A percentile compares a stretch with the other conserved stretches of the same genome.
Conservation (phyloP, 1,139 yeast genomes). For the Saccharomycopsis hybrid region DNA sequence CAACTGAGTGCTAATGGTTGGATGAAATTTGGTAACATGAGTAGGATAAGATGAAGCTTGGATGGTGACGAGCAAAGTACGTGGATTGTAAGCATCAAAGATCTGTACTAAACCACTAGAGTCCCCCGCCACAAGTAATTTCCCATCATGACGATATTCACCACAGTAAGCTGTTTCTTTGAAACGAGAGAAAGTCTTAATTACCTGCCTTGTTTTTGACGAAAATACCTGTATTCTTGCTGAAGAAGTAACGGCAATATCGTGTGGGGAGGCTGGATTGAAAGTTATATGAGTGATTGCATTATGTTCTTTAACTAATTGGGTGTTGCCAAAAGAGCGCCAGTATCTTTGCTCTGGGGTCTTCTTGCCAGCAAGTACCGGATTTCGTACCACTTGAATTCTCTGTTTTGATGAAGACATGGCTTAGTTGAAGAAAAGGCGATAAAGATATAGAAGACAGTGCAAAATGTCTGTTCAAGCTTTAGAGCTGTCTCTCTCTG, state of each 20-base stretch:
- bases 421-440: not conserved
- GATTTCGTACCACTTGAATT: slow-evolving; percentile 62
- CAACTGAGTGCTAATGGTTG: slow-evolving; percentile 61
- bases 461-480: too few species aligned
- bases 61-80: slow-evolving; percentile 72
- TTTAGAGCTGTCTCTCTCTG: too few species aligned
- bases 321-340: slow-evolving; percentile 70
- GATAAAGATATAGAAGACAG: too few species aligned
- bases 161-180: slow-evolving; percentile 88
- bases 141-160: slow-evolving; percentile 78
- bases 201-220: slow-evolving; percentile 85
- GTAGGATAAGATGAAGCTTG: slow-evolving; percentile 83
- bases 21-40: slow-evolving; percentile 91
- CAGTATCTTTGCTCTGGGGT: slow-evolving; percentile 95
- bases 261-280: slow-evolving; percentile 82
- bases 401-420: slow-evolving; percentile 82
- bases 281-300: slow-evolving; percentile 84
- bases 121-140: slow-evolving; percentile 79
- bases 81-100: slow-evolving; percentile 72
- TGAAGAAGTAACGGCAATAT: slow-evolving; percentile 89
- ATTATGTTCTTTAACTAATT: slow-evolving; percentile 87
- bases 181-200: slow-evolving; percentile 83
- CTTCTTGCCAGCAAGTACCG: slow-evolving; percentile 75
- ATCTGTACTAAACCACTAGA: slow-evolving; percentile 82
- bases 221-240: slow-evolving; percentile 90